Evolutionary conservation across 306 rosid genomes (phyloP).

Genomic region (Argentina anserina): DNA sequence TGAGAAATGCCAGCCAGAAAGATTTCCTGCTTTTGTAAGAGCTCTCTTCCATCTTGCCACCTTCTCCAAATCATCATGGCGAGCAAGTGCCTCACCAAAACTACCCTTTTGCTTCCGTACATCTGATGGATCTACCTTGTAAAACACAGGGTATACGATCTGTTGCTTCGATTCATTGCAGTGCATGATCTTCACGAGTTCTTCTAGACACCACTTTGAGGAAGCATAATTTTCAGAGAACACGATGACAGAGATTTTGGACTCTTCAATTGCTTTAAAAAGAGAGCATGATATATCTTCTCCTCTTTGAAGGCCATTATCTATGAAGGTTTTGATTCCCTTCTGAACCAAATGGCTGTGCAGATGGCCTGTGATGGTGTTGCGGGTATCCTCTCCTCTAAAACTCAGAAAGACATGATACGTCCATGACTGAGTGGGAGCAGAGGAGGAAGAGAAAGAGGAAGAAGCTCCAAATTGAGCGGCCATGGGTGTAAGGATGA

Average conservation of each 20-base stretch:
- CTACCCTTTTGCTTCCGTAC: background rate
- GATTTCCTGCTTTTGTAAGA: background rate
- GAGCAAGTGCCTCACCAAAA: background rate
- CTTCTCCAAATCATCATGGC: background rate
- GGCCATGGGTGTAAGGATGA: no score
- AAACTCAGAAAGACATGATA: no score
- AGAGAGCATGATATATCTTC: background rate
- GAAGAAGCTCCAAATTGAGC: no score
- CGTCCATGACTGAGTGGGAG: no score
- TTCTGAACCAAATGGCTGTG: background rate
- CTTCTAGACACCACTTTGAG: background rate
- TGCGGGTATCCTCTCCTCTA: background rate
- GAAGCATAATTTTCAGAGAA: background rate
- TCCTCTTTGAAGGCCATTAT: background rate
- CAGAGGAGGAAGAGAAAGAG: no score
- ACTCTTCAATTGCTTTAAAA: background rate
- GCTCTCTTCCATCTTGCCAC: background rate
- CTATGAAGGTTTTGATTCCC: background rate
- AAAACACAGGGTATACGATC: background rate
- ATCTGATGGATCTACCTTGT: background rate
- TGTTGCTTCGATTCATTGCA: background rate
- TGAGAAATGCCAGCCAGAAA: background rate
- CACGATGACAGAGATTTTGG: background rate
- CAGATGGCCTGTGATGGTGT: background rate
- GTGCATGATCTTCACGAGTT: background rate